Evolutionary conservation across 805 yeast species (phyloP).

Genomic region (Helenozyma rhizophorensis): DNA sequence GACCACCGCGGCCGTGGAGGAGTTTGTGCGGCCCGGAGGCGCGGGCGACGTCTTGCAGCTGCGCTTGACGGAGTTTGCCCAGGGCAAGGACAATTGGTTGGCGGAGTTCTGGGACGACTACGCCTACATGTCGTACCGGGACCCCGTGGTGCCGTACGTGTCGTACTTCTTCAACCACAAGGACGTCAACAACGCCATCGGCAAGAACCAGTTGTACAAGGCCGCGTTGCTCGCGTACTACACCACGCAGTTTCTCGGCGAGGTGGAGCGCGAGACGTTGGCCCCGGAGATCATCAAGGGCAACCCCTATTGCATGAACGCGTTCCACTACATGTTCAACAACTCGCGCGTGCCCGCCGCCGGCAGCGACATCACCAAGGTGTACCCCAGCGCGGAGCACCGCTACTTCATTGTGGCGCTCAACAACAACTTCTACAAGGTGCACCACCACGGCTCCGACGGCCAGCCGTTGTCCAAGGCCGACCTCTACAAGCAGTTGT

Average conservation of each 20-base stretch:
- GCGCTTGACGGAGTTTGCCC: slow-evolving; percentile 56
- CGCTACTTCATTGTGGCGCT: slow-evolving; percentile 68
- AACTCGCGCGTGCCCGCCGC: slow-evolving; percentile 75
- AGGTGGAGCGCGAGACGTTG: slow-evolving; percentile 65
- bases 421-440: slow-evolving; percentile 77
- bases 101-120: slow-evolving; percentile 90
- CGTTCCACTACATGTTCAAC: slow-evolving; percentile 88
- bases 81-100: slow-evolving; percentile 78
- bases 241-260: slow-evolving; percentile 61
- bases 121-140: slow-evolving; percentile 86
- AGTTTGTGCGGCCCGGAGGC: slow-evolving; percentile 60
- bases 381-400: slow-evolving; percentile 47
- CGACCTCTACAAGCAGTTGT: slow-evolving; percentile 56
- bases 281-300: slow-evolving; percentile 78
- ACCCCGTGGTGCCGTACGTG: slow-evolving; percentile 92
- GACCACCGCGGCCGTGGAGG: slow-evolving; percentile 56
- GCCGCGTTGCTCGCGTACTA: slow-evolving; percentile 72
- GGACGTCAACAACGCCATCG: slow-evolving; percentile 55
- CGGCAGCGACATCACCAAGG: slow-evolving; percentile 58
- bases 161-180: slow-evolving; percentile 86
- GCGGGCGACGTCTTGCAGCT: slow-evolving; percentile 65
- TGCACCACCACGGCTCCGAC: slow-evolving; percentile 50
- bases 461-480: slow-evolving; percentile 44
- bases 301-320: slow-evolving; percentile 91
- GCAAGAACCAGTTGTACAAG: slow-evolving; percentile 61